Evolutionary conservation across 2,329 filamentous ascomycete genomes (phyloP).

Genomic region (Aspergillus pseudoterreus): DNA sequence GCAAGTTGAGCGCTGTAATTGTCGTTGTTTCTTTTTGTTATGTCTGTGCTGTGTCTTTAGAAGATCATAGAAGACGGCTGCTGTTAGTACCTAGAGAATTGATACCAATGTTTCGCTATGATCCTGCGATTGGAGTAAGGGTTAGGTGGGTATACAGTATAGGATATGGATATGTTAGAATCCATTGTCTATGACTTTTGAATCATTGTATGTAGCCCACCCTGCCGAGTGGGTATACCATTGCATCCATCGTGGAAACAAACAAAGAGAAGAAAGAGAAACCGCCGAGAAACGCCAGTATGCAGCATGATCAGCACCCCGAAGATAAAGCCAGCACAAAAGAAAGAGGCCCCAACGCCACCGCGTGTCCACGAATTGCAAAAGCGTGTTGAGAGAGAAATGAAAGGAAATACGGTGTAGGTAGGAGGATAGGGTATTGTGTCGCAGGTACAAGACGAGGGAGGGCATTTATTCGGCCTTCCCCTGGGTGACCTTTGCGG

Average conservation of each 20-base stretch:
- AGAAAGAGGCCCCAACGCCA: too few relatives aligned
- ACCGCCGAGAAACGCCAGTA: too few relatives aligned
- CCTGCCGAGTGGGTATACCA: too few relatives aligned
- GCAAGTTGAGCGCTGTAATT: constrained; percentile 14
- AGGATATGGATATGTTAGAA: not conserved
- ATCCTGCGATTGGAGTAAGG: not conserved
- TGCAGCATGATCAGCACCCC: too few relatives aligned
- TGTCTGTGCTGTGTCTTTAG: constrained; percentile 6
- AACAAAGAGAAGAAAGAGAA: too few relatives aligned
- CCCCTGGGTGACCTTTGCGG: constrained; percentile 67
- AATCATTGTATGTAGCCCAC: not conserved
- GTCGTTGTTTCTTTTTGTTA: constrained; percentile 5
- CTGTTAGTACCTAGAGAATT: constrained; percentile 18
- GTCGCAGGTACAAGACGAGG: not conserved
- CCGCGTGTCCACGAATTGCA: too few relatives aligned
- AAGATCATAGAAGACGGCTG: constrained; percentile 22
- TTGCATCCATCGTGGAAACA: too few relatives aligned
- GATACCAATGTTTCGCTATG: constrained; percentile 14
- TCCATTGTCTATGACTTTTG: not conserved
- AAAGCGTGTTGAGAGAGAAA: too few relatives aligned
- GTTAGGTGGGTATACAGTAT: not conserved
- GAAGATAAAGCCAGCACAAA: too few relatives aligned
- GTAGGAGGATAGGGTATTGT: too few relatives aligned
- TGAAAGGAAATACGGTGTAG: too few relatives aligned
- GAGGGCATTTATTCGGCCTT: constrained; percentile 37